Conservation (phyloP, 306 rosid species). For the Casuarina glauca region DNA sequence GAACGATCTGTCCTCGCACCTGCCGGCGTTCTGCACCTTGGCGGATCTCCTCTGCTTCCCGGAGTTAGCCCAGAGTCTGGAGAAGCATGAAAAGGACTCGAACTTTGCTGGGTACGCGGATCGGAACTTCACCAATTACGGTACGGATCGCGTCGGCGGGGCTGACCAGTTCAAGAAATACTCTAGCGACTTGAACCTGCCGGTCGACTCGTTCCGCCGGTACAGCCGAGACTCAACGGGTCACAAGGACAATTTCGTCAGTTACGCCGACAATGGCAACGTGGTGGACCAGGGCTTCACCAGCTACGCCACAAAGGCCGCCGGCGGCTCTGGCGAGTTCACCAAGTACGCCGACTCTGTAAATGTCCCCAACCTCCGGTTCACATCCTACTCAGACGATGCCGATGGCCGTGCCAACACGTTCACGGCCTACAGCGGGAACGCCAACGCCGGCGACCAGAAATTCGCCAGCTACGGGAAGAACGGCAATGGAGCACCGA, state of each 20-base stretch:
- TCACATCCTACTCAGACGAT: conserved; percentile 71
- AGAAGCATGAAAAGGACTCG: conserved; percentile 60
- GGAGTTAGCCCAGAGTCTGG: conserved; percentile 53
- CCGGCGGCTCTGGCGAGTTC: conserved; percentile 77
- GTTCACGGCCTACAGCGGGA: conserved; percentile 63
- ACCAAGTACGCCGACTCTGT: conserved; percentile 43
- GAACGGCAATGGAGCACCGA: conserved; percentile 64
- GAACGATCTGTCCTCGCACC: conserved; percentile 50
- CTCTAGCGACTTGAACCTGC: conserved; percentile 51
- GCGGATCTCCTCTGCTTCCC: conserved; percentile 82
- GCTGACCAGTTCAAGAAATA: conserved; percentile 72
- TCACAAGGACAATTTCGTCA: conserved; percentile 57
- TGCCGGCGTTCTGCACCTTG: conserved; percentile 76
- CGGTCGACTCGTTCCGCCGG: conserved; percentile 81
- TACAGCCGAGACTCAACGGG: conserved; percentile 73
- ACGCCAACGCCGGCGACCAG: conserved; percentile 83
- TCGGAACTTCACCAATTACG: conserved; percentile 84
- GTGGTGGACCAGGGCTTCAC: conserved; percentile 78
- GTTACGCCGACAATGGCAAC: conserved; percentile 56
- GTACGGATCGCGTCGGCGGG: conserved; percentile 71
- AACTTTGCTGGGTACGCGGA: conserved; percentile 48
- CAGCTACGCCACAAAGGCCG: conserved; percentile 61
- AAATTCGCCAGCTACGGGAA: conserved; percentile 66
- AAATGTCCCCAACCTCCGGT: conserved; percentile 74
- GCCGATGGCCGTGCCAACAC: conserved; percentile 66